Conservation (phyloP, 345 rosid species). For the Gossypium ekmanianum region DNA sequence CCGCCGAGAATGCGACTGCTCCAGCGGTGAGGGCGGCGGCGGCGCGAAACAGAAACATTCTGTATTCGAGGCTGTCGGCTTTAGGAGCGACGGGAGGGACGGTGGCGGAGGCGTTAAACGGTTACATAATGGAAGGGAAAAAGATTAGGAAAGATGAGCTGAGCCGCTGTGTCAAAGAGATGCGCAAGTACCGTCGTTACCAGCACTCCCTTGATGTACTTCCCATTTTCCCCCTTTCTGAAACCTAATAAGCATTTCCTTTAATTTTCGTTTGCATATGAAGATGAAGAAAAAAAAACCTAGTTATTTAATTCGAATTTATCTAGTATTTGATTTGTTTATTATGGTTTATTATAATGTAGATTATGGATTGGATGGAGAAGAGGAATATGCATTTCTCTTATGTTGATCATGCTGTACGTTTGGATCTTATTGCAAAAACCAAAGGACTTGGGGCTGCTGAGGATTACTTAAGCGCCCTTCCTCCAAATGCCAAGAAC, state of each 20-base stretch:
- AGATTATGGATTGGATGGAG: slow-evolving; percentile 89
- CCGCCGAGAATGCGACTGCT: slow-evolving; percentile 15
- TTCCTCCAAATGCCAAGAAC: slow-evolving; percentile 37
- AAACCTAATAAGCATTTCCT: neutral
- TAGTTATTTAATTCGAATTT: neutral
- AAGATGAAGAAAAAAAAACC: neutral
- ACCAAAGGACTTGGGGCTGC: slow-evolving; percentile 59
- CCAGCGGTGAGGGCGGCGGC: slow-evolving; percentile 4
- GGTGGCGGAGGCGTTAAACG: slow-evolving; percentile 50
- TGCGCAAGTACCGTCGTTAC: slow-evolving; percentile 52
- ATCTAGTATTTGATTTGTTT: neutral
- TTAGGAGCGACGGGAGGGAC: slow-evolving; percentile 43
- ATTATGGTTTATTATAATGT: neutral
- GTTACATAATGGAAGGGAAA: slow-evolving; percentile 48
- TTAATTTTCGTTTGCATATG: neutral
- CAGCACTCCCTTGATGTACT: slow-evolving; percentile 65
- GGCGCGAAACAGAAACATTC: slow-evolving; percentile 2
- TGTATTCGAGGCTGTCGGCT: slow-evolving; percentile 52
- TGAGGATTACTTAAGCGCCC: slow-evolving; percentile 49
- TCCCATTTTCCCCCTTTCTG: neutral
- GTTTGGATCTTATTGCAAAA: slow-evolving; percentile 63
- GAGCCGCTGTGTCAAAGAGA: slow-evolving; percentile 38
- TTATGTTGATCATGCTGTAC: slow-evolving; percentile 40
- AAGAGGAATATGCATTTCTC: slow-evolving; percentile 44
- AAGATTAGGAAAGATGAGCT: slow-evolving; percentile 35